phyloP scores from a whole-genome alignment of 2,329 filamentous ascomycete genomes.

The Bipolaris sorokiniana region DNA sequence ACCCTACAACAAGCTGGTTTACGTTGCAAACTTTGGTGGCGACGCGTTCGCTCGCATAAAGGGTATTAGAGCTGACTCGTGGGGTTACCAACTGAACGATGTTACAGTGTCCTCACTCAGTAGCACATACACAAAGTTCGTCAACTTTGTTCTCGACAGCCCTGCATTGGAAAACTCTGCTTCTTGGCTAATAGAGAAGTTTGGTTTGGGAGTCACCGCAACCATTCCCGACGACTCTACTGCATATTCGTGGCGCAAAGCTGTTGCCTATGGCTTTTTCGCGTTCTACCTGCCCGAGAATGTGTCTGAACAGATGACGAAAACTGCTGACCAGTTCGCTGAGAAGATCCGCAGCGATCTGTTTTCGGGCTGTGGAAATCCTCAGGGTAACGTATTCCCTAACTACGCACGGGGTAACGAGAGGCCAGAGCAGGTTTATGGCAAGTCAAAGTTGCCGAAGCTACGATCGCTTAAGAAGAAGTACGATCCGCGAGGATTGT shows the following conservation, averaged over 20 bases:
- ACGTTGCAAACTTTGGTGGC: slow-evolving; percentile 4
- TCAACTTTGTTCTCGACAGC: slow-evolving; percentile 1
- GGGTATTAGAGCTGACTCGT: slow-evolving; percentile 1
- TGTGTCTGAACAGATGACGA: slow-evolving; percentile 1
- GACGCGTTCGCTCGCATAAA: slow-evolving; percentile 2
- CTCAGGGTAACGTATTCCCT: slow-evolving; percentile 30
- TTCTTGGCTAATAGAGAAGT: neutral
- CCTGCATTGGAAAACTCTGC: neutral
- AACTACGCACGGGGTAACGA: slow-evolving; percentile 41
- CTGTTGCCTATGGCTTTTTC: slow-evolving; percentile 13
- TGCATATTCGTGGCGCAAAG: slow-evolving; percentile 35
- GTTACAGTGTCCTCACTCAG: slow-evolving; percentile 1
- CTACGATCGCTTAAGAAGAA: slow-evolving; percentile 36
- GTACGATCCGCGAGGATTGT: slow-evolving; percentile 36
- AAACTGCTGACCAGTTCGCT: neutral
- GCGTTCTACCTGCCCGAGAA: slow-evolving; percentile 12
- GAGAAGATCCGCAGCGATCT: neutral
- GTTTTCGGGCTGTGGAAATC: neutral
- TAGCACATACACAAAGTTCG: neutral
- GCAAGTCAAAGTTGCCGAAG: slow-evolving; percentile 36
- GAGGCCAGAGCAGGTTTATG: slow-evolving; percentile 36
- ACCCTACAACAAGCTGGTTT: slow-evolving; percentile 3
- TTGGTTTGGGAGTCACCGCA: neutral
- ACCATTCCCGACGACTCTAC: slow-evolving; percentile 18
- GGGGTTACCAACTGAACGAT: slow-evolving; percentile 5